A percentile compares a stretch with the other conserved stretches of the same genome.
Conservation (phyloP, 495 filamentous ascomycete genomes). For the Penicillium cosmopolitanum region DNA sequence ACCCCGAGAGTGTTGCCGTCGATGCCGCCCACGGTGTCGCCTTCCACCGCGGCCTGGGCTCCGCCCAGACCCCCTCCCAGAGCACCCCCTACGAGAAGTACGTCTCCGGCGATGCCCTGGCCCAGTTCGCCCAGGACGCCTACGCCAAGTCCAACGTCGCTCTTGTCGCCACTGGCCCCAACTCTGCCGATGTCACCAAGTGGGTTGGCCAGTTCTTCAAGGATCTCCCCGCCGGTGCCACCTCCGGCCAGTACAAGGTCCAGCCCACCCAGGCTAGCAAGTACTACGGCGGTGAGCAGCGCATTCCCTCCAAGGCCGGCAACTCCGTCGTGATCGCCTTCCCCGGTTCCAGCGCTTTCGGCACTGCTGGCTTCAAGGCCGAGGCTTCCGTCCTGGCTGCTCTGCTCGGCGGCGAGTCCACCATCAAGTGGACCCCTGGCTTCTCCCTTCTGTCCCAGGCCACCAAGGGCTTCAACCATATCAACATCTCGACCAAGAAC, state of each 20-base stretch:
- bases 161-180: conserved; percentile 85
- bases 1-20: conserved; percentile 72
- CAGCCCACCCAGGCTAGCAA: conserved; percentile 60
- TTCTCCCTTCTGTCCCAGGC: conserved; percentile 88
- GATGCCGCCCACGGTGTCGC: conserved; percentile 86
- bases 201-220: conserved; percentile 93
- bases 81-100: conserved; percentile 74
- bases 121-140: conserved; percentile 70
- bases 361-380: conserved; percentile 75
- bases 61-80: conserved; percentile 69
- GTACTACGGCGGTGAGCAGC: conserved; percentile 94
- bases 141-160: conserved; percentile 90
- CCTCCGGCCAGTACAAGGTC: conserved; percentile 42
- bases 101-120: conserved; percentile 69
- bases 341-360: conserved; percentile 80
- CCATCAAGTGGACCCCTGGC: conserved; percentile 94
- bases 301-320: conserved; percentile 71
- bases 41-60: conserved; percentile 92
- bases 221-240: conserved; percentile 43
- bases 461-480: conserved; percentile 64
- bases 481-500: conserved; percentile 71
- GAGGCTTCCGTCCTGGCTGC: conserved; percentile 87
- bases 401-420: conserved; percentile 85
- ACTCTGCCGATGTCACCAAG: conserved; percentile 74
- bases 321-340: conserved; percentile 88